phyloP scores from a whole-genome alignment of 352 stramenopile genomes.

The Phytophthora rubi region DNA sequence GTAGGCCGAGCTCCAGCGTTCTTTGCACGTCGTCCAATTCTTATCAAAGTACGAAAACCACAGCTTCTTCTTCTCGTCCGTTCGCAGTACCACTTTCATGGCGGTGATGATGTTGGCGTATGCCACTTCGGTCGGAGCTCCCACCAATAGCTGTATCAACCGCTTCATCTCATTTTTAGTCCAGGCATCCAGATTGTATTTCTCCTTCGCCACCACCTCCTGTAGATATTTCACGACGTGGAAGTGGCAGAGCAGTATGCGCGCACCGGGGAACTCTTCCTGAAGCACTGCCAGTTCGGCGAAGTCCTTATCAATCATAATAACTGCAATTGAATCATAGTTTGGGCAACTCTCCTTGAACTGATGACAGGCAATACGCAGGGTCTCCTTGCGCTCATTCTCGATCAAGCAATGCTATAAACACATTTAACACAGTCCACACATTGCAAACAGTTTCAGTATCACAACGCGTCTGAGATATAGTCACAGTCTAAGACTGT shows the following conservation, averaged over 20 bases:
- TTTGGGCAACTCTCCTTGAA: slow-evolving; percentile 8
- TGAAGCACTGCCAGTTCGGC: slow-evolving; percentile 12
- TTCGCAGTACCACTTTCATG: no score
- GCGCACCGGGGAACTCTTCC: neutral
- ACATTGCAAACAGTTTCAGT: neutral
- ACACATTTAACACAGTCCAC: neutral
- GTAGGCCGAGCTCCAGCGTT: no score
- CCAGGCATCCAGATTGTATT: no score
- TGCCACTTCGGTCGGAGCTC: no score
- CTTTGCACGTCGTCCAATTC: no score
- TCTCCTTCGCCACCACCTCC: neutral
- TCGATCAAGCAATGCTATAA: slow-evolving; percentile 9
- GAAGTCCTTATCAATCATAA: slow-evolving; percentile 30
- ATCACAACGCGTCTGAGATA: no score
- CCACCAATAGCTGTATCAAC: no score
- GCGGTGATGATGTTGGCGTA: no score
- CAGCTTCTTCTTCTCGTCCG: no score
- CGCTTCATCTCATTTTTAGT: no score
- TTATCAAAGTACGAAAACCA: no score
- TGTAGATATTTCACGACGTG: slow-evolving; percentile 22
- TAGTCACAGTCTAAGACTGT: neutral
- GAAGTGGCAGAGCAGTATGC: slow-evolving; percentile 15
- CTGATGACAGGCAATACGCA: slow-evolving; percentile 4
- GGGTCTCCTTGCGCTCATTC: slow-evolving; percentile 14
- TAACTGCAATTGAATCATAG: slow-evolving; percentile 8